Conservation (phyloP, 108 stramenopile genomes). For the Skeletonema potamos region DNA sequence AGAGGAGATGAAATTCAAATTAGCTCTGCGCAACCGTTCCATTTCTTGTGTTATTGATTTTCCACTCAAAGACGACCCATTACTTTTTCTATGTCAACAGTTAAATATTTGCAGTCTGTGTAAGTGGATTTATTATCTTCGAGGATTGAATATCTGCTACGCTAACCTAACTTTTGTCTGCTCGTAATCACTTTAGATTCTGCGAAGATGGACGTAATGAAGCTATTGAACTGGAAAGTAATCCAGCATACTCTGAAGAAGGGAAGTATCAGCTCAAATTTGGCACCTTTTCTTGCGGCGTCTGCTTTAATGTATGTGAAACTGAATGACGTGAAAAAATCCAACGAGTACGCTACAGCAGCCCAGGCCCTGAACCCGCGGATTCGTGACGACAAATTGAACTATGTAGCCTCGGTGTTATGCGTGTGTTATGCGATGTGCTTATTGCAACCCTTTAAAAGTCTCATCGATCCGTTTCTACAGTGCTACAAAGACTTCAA, state of each 20-base stretch:
- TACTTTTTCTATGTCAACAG: slow-evolving; percentile 5
- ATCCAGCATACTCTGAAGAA: slow-evolving; percentile 5
- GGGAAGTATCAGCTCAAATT: slow-evolving; percentile 17
- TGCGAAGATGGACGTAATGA: slow-evolving; percentile 1
- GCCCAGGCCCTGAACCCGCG: not conserved
- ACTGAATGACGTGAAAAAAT: slow-evolving; percentile 3
- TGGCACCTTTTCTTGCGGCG: slow-evolving; percentile 3
- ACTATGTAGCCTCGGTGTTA: not conserved
- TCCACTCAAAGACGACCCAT: not conserved
- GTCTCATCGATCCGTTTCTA: slow-evolving; percentile 1
- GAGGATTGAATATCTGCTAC: no score
- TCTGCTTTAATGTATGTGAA: not conserved
- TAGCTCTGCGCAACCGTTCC: slow-evolving; percentile 1
- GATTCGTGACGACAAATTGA: slow-evolving; percentile 4
- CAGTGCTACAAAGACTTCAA: slow-evolving; percentile 2
- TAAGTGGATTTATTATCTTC: no score
- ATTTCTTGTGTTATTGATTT: not conserved
- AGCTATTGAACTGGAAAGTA: slow-evolving; percentile 2
- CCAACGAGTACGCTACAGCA: slow-evolving; percentile 7
- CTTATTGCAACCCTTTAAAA: slow-evolving; percentile 10
- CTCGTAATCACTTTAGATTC: not conserved
- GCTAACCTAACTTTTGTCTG: no score
- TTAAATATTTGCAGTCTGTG: not conserved
- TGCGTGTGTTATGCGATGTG: not conserved
- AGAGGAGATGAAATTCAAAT: slow-evolving; percentile 5